phyloP scores from a whole-genome alignment of 352 stramenopile genomes.

The Peronospora belbahrii region DNA sequence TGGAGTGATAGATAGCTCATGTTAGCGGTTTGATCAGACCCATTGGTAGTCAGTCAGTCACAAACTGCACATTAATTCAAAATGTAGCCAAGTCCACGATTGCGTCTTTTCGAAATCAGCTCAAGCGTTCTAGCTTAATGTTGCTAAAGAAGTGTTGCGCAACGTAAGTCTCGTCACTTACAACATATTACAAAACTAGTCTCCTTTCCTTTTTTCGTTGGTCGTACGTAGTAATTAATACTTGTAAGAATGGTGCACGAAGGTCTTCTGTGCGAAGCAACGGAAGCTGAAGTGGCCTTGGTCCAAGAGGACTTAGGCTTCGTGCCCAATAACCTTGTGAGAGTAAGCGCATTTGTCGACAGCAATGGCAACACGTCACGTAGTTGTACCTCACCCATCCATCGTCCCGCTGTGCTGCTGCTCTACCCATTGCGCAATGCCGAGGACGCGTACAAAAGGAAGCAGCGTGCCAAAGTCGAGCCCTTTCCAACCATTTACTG shows the following conservation, averaged over 20 bases:
- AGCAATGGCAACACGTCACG: conserved; percentile 7
- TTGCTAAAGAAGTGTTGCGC: too few relatives aligned
- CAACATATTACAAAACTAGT: conserved; percentile 17
- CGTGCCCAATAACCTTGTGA: conserved; percentile 47
- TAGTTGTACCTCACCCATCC: background rate
- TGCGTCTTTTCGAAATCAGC: too few relatives aligned
- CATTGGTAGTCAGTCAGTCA: too few relatives aligned
- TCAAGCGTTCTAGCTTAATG: too few relatives aligned
- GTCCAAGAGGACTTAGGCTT: conserved; percentile 42
- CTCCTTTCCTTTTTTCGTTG: too few relatives aligned
- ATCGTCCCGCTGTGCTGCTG: conserved; percentile 34
- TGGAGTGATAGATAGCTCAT: too few relatives aligned
- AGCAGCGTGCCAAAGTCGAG: conserved; percentile 44
- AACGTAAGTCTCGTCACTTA: too few relatives aligned
- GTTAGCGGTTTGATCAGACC: too few relatives aligned
- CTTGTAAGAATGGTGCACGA: conserved; percentile 17
- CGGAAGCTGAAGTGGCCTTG: conserved; percentile 17
- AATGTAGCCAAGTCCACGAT: too few relatives aligned
- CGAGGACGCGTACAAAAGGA: conserved; percentile 51
- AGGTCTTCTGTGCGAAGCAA: conserved; percentile 34
- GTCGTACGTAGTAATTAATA: background rate
- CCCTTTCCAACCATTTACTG: conserved; percentile 68
- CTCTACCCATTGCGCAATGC: conserved; percentile 52
- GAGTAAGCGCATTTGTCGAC: conserved; percentile 32
- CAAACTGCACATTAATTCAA: too few relatives aligned